Conservation (phyloP, 495 filamentous ascomycete species). For the Penicillium cosmopolitanum region DNA sequence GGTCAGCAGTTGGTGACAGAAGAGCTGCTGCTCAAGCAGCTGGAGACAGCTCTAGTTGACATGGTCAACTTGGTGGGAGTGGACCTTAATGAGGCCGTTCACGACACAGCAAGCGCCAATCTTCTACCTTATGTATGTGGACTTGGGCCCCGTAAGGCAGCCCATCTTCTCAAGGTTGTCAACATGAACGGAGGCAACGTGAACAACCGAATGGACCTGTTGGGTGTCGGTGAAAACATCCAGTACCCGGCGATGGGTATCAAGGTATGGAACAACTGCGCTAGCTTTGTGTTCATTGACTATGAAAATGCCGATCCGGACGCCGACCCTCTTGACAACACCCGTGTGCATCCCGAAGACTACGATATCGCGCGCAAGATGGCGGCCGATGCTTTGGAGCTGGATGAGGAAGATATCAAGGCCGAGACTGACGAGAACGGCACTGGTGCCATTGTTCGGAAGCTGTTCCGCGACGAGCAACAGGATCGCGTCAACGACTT, state of each 20-base stretch:
- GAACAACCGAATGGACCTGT: conserved; percentile 77
- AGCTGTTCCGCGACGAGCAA: conserved; percentile 86
- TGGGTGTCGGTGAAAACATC: conserved; percentile 71
- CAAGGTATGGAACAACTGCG: conserved; percentile 92
- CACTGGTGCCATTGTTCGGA: conserved; percentile 84
- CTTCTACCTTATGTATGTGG: conserved; percentile 91
- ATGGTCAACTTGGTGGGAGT: conserved; percentile 97
- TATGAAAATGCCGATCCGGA: conserved; percentile 78
- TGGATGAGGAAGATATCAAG: conserved; percentile 98
- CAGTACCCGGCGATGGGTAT: conserved; percentile 83
- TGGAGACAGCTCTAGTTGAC: conserved; percentile 94
- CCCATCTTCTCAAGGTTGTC: conserved; percentile 84
- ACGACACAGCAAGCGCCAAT: conserved; percentile 76
- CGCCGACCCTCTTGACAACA: conserved; percentile 92
- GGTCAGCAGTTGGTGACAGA: conserved; percentile 85
- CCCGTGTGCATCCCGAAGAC: conserved; percentile 95
- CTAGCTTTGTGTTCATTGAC: conserved; percentile 89
- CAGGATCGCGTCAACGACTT: conserved; percentile 96
- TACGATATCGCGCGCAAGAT: conserved; percentile 97
- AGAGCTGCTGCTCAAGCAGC: conserved; percentile 79
- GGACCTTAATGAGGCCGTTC: conserved; percentile 88
- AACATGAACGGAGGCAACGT: conserved; percentile 86
- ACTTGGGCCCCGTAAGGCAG: conserved; percentile 89
- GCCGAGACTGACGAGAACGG: conserved; percentile 89
- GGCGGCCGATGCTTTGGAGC: conserved; percentile 92